Conservation (phyloP, 2,329 filamentous ascomycete genomes). For the Neocatenulostroma microsporum region DNA sequence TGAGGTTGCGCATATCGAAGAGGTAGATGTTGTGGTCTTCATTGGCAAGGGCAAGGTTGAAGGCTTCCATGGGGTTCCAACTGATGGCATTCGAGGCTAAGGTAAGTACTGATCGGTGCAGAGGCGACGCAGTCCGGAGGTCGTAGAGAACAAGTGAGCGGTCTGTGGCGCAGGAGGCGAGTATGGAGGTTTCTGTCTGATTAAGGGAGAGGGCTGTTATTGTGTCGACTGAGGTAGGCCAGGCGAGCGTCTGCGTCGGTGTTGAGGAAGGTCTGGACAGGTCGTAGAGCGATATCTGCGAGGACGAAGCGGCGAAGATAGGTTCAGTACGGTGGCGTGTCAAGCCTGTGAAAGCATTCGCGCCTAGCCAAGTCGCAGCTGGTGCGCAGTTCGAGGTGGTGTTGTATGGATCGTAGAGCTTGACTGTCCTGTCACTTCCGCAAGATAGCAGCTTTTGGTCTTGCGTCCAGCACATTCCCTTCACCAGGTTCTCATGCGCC, state of each 20-base stretch:
- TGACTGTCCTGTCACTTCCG: conserved; percentile 76
- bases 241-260: conserved; percentile 72
- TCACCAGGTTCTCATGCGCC: conserved; percentile 90
- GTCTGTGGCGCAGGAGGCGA: conserved; percentile 79
- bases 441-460: conserved; percentile 81
- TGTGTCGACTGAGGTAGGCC: conserved; percentile 84
- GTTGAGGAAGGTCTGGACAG: conserved; percentile 67
- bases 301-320: conserved; percentile 69
- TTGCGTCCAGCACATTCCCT: conserved; percentile 80
- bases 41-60: conserved; percentile 90
- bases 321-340: conserved; percentile 73
- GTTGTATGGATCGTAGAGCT: conserved; percentile 85
- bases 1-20: conserved; percentile 90
- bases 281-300: conserved; percentile 80
- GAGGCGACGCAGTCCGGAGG: conserved; percentile 72
- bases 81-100: conserved; percentile 76
- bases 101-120: conserved; percentile 71
- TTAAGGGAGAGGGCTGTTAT: conserved; percentile 87
- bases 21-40: conserved; percentile 92
- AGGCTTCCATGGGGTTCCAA: conserved; percentile 96
- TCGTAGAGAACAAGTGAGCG: conserved; percentile 87
- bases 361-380: conserved; percentile 74
- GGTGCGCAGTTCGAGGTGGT: conserved; percentile 61
- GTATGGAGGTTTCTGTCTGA: conserved; percentile 82
- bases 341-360: conserved; percentile 72